phyloP scores from a whole-genome alignment of 2,329 filamentous ascomycete species.

The Akanthomyces uredinophilus region DNA sequence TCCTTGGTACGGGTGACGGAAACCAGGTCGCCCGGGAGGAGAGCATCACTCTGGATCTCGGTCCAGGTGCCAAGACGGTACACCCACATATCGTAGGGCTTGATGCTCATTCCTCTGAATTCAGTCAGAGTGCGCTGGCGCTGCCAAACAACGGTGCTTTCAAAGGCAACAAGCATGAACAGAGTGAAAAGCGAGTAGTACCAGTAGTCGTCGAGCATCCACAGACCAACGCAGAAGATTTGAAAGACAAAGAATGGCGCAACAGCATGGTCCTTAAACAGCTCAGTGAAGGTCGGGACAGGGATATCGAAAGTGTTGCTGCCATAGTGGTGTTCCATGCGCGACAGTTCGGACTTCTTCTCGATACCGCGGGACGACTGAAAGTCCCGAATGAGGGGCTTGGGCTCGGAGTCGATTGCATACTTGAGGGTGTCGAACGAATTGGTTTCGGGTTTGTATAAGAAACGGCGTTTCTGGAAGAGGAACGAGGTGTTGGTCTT shows the following conservation, averaged over 20 bases:
- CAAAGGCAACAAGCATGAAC: slow-evolving; percentile 96
- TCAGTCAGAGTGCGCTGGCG: slow-evolving; percentile 91
- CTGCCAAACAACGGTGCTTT: slow-evolving; percentile 99
- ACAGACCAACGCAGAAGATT: slow-evolving; percentile 95
- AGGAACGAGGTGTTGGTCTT: slow-evolving; percentile 80
- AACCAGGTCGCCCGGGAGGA: slow-evolving; percentile 88
- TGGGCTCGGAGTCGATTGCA: slow-evolving; percentile 78
- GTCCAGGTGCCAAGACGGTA: slow-evolving; percentile 84
- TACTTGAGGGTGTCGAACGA: slow-evolving; percentile 81
- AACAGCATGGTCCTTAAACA: slow-evolving; percentile 97
- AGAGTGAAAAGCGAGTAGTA: slow-evolving; percentile 99
- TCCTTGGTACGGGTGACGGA: slow-evolving; percentile 94
- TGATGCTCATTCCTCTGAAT: slow-evolving; percentile 99
- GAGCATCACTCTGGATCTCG: slow-evolving; percentile 82
- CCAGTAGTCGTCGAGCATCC: slow-evolving; percentile 99
- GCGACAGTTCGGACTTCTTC: slow-evolving; percentile 68
- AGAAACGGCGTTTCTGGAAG: slow-evolving; percentile 96
- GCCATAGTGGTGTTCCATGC: slow-evolving; percentile 88
- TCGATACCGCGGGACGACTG: slow-evolving; percentile 74
- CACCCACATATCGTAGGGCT: slow-evolving; percentile 92
- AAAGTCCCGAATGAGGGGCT: slow-evolving; percentile 71
- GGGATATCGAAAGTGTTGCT: slow-evolving; percentile 96
- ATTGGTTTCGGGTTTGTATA: slow-evolving; percentile 67
- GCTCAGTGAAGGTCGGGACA: slow-evolving; percentile 88
- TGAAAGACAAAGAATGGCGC: slow-evolving; percentile 99